Percentiles rank a stretch among this genome's conserved stretches.
Conservation (phyloP, 306 rosid species). For the Vigna radiata region DNA sequence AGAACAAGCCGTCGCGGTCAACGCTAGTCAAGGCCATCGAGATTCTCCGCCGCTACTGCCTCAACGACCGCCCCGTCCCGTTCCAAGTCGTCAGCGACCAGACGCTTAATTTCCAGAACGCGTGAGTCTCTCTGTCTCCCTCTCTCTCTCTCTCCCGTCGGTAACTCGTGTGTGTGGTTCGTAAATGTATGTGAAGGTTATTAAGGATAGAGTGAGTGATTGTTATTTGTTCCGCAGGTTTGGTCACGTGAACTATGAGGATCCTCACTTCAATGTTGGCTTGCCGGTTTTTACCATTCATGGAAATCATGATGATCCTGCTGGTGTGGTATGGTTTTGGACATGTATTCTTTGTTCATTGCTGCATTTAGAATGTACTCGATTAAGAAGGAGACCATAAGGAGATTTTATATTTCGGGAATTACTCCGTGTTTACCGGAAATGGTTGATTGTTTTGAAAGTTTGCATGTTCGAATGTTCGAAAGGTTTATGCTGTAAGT, state of each 20-base stretch:
- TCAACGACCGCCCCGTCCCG: conserved; percentile 80
- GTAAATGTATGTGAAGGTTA: background rate
- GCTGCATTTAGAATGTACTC: conserved; percentile 24
- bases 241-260: conserved; percentile 98
- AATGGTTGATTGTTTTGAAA: conserved; percentile 7
- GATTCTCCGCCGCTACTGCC: conserved; percentile 91
- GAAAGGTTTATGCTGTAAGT: conserved; percentile 5
- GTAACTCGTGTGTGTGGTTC: background rate
- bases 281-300: conserved; percentile 97
- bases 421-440: conserved; percentile 6
- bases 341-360: background rate
- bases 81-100: conserved; percentile 99
- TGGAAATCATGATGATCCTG: conserved; percentile 99
- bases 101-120: conserved; percentile 80
- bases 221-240: conserved; percentile 58
- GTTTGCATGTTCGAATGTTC: background rate
- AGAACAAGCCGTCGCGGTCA: conserved; percentile 91
- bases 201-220: background rate
- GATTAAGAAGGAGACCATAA: conserved; percentile 13
- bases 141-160: background rate
- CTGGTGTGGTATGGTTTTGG: conserved; percentile 87
- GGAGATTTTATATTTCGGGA: background rate
- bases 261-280: conserved; percentile 96
- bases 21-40: conserved; percentile 88
- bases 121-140: conserved; percentile 47